phyloP scores from a whole-genome alignment of 2,329 filamentous ascomycete genomes.

The Aspergillus piperis region DNA sequence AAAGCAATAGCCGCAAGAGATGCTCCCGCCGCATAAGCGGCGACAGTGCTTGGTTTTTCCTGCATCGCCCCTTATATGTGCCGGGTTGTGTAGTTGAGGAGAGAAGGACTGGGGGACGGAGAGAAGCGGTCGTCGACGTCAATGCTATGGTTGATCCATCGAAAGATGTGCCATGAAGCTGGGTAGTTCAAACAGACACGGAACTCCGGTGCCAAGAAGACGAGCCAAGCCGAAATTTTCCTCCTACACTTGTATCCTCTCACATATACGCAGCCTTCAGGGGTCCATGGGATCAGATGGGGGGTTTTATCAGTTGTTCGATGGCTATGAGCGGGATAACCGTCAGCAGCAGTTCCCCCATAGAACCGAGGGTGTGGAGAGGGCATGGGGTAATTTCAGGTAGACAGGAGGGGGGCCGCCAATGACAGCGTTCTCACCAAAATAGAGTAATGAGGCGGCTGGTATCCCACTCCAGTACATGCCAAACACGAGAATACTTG shows the following conservation, averaged over 20 bases:
- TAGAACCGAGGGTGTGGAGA: slow-evolving; percentile 20
- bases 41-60: slow-evolving; percentile 78
- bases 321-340: slow-evolving; percentile 6
- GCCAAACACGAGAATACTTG: background rate
- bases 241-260: background rate
- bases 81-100: too few relatives aligned
- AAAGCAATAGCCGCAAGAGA: slow-evolving; percentile 92
- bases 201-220: slow-evolving; percentile 6
- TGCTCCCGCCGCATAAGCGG: slow-evolving; percentile 91
- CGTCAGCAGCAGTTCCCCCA: slow-evolving; percentile 12
- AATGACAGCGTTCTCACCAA: slow-evolving; percentile 7
- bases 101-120: background rate
- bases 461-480: background rate
- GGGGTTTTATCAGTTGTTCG: slow-evolving; percentile 4
- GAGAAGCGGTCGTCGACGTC: background rate
- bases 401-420: slow-evolving; percentile 10
- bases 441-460: background rate
- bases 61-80: slow-evolving; percentile 59
- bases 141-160: slow-evolving; percentile 5
- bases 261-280: background rate
- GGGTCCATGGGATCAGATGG: background rate
- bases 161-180: slow-evolving; percentile 1
- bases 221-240: background rate
- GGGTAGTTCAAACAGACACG: background rate
- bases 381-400: slow-evolving; percentile 14